Evolutionary conservation across 2,329 filamentous ascomycete species (phyloP).

Genomic region (Lojkania enalia): DNA sequence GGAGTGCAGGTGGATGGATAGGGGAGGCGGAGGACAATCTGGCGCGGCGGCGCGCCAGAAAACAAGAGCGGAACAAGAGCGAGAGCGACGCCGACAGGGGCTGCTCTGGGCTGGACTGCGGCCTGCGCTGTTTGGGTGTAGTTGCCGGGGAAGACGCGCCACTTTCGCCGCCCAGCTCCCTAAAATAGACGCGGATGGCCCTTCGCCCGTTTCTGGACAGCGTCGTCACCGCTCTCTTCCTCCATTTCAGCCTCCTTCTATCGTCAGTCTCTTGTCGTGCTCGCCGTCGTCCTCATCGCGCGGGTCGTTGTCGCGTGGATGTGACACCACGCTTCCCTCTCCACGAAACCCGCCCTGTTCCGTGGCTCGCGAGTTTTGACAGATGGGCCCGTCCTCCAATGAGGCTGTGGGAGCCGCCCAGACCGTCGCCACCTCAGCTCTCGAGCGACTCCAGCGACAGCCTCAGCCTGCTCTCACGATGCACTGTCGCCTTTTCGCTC

Average conservation of each 20-base stretch:
- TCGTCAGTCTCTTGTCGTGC: too few species aligned
- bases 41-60: conserved; percentile 9
- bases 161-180: conserved; percentile 13
- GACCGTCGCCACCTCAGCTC: neutral
- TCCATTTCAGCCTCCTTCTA: too few species aligned
- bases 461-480: conserved; percentile 12
- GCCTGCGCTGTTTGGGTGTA: conserved; percentile 4
- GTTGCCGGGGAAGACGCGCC: conserved; percentile 11
- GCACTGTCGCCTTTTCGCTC: conserved; percentile 7
- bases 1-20: conserved; percentile 25
- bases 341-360: too few species aligned
- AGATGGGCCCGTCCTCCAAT: conserved; percentile 5
- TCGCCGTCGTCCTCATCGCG: too few species aligned
- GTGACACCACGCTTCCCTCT: too few species aligned
- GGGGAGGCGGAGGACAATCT: conserved; percentile 12
- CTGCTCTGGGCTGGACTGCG: too few species aligned
- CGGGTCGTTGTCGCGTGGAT: too few species aligned
- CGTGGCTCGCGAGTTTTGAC: conserved; percentile 1
- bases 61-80: conserved; percentile 16
- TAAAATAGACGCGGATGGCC: neutral
- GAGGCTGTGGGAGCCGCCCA: conserved; percentile 1
- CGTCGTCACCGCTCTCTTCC: too few species aligned
- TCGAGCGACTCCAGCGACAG: neutral
- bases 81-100: conserved; percentile 1
- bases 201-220: conserved; percentile 14